Base-by-base conservation (phyloP, 2,329 filamentous ascomycete species). In the Penicillium sclerotigenum region DNA sequence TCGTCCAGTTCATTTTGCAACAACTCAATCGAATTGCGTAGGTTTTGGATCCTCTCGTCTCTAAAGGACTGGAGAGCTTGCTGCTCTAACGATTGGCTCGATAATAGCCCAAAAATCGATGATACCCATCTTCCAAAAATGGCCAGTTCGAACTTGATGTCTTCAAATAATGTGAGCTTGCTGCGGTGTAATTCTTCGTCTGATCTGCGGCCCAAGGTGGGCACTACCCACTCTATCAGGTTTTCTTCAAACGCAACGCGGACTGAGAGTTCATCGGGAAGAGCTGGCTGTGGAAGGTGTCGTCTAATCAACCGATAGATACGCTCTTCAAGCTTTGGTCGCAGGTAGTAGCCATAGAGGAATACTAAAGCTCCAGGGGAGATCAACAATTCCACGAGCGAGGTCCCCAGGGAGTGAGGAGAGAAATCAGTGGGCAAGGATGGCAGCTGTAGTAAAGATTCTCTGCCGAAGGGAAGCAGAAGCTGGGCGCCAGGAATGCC, bases 151-250 rank as follows among this genome's bases (percentile, higher is more conserved):
- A 71, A 73, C 43, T 65, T 62, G 6, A 77, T 58, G 47, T 77
- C 74, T 51, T 77, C 65, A 8, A 66, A 40, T 2, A 77, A 56
- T 7, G 72, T 68, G 18, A 77, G 64, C 43, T 67, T 69, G 47
- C 66, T 65, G 36, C 75, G 73, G n/a, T 65, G 62, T 47, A 65
- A 66, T 56, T 77, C 75, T 57, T 77, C 74, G 45, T 73, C 70
- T n/a, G 72, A 66, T 49, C 72, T 69, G 40, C 73, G 72, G 4
- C 74, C 74, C 7, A 76, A 62, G 5, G 69, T 68, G 11, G 75
- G 75, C 22, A 74, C 69, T 38, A 75, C 74, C 75, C 75, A 77
- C 51, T 77, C 75, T 41, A 76, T 68, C 16, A 77, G 68, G 40
- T 76, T 75, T 59, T 75, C 75, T 40, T 77, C 74, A n/a, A 68